These are phyloP conservation scores for Dendrocalamus sinicus DNA, from an alignment of 176 grass and related monocot genomes.

Conservation along the genomic window DNA sequence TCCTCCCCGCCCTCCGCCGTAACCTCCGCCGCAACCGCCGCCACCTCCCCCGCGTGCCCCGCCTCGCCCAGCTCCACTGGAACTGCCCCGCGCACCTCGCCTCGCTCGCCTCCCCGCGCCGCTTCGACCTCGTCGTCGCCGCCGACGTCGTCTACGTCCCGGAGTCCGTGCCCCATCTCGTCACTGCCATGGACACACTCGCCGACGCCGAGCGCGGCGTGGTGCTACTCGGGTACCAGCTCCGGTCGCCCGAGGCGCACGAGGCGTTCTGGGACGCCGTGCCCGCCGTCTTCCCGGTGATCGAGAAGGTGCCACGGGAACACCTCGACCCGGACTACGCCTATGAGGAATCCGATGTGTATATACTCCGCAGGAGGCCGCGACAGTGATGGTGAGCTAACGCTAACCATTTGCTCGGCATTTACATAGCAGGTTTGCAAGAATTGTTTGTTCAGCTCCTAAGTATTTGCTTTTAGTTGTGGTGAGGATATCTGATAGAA, in stretches of 20 bases:
- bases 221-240: constrained; percentile 81
- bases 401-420: not conserved
- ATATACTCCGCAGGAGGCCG: constrained; percentile 63
- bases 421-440: constrained; percentile 24
- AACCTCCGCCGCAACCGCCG: constrained; percentile 82
- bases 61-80: constrained; percentile 82
- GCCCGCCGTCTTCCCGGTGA: constrained; percentile 57
- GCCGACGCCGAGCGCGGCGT: constrained; percentile 60
- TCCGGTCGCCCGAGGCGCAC: constrained; percentile 85
- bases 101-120: constrained; percentile 51
- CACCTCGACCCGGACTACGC: constrained; percentile 81
- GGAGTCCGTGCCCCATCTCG: constrained; percentile 76
- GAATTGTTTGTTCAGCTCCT: constrained; percentile 21
- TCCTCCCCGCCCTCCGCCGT: constrained; percentile 82
- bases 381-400: constrained; percentile 32
- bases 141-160: constrained; percentile 93
- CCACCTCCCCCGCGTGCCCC: constrained; percentile 61
- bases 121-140: constrained; percentile 80
- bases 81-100: constrained; percentile 69
- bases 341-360: constrained; percentile 84
- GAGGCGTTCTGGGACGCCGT: constrained; percentile 74
- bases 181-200: constrained; percentile 82
- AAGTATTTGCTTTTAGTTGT: constrained; percentile 7
- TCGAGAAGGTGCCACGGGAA: constrained; percentile 79
- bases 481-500: not conserved